Percentiles rank a stretch among this genome's conserved stretches.
phyloP scores from a whole-genome alignment of 1,139 yeast genomes.

The Pichiaceae sp. region DNA sequence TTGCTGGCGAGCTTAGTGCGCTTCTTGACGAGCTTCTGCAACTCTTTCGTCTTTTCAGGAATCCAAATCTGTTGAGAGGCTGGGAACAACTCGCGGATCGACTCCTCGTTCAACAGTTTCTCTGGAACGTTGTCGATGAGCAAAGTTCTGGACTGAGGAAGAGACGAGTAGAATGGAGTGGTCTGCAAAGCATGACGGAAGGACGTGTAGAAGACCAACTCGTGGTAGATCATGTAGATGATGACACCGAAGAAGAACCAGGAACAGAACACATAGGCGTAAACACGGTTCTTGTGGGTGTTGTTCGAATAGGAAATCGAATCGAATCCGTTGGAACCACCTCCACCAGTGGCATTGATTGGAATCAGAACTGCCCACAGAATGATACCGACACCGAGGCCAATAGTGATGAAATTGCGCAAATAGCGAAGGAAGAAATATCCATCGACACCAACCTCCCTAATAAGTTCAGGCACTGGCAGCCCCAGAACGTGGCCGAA shows the following conservation, averaged over 20 bases:
- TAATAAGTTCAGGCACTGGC: constrained; percentile 57
- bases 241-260: constrained; percentile 72
- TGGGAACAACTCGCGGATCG: constrained; percentile 53
- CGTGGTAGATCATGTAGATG: constrained; percentile 69
- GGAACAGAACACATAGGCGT: constrained; percentile 78
- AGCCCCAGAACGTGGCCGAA: constrained; percentile 43
- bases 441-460: constrained; percentile 72
- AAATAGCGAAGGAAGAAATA: constrained; percentile 58
- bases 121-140: constrained; percentile 72
- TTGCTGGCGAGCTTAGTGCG: constrained; percentile 55
- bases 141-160: constrained; percentile 70
- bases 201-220: constrained; percentile 70
- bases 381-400: constrained; percentile 31
- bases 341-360: constrained; percentile 56
- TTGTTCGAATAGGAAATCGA: constrained; percentile 72
- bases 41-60: constrained; percentile 56
- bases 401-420: constrained; percentile 34
- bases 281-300: constrained; percentile 49
- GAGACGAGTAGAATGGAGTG: constrained; percentile 68
- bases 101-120: constrained; percentile 54
- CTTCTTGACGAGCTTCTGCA: constrained; percentile 48
- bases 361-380: constrained; percentile 56
- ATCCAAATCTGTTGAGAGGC: constrained; percentile 70
- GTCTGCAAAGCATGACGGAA: constrained; percentile 76
- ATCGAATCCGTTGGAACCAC: constrained; percentile 57